phyloP scores from a whole-genome alignment of 176 grass and related monocot species.

The Pontederia paniculata region DNA sequence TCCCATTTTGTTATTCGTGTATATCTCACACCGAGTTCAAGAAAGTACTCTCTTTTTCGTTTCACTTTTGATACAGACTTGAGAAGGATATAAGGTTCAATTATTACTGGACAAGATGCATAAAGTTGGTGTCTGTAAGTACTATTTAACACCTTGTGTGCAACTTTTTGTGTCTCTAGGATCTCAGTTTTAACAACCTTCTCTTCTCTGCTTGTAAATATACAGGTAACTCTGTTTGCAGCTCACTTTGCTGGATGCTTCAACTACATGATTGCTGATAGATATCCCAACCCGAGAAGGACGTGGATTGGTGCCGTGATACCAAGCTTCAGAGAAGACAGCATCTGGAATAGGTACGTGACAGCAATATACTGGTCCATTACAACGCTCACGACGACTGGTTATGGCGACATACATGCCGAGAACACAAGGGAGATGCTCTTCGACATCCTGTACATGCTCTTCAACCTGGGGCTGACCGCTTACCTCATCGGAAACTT shows the following conservation, averaged over 20 bases:
- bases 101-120: constrained; percentile 10
- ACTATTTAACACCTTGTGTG: no score
- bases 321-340: constrained; percentile 11
- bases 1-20: neutral
- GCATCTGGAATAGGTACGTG: constrained; percentile 7
- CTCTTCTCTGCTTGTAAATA: no score
- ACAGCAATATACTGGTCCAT: constrained; percentile 22
- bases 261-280: constrained; percentile 16
- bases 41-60: neutral
- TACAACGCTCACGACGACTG: constrained; percentile 13
- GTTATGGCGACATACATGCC: constrained; percentile 14
- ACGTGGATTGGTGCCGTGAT: constrained; percentile 15
- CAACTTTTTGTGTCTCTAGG: no score
- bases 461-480: constrained; percentile 18
- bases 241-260: constrained; percentile 15
- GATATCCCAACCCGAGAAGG: constrained; percentile 1
- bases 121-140: constrained; percentile 5
- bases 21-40: neutral
- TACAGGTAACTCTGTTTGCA: constrained; percentile 13
- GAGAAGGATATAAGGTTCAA: constrained; percentile 13
- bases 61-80: constrained; percentile 6
- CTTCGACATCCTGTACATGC: constrained; percentile 7
- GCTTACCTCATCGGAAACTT: constrained; percentile 16
- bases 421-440: constrained; percentile 15
- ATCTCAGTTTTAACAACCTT: no score